Percentiles rank a stretch among this genome's conserved stretches.
phyloP scores from a whole-genome alignment of 2,329 filamentous ascomycete genomes.

The Didymella exigua region DNA sequence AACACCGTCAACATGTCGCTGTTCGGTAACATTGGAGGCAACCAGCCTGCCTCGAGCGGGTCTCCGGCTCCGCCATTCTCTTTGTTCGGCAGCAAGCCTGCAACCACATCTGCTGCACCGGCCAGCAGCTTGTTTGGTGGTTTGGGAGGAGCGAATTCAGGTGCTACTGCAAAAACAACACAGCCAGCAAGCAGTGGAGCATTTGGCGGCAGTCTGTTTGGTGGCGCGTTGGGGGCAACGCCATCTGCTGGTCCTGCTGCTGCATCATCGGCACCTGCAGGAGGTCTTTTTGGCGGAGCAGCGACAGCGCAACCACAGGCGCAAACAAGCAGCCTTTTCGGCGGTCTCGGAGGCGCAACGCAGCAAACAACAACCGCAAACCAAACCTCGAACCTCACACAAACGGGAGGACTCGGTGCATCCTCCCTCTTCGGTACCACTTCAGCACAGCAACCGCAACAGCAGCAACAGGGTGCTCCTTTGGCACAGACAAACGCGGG shows the following conservation, averaged over 20 bases:
- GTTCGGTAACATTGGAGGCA: constrained; percentile 39
- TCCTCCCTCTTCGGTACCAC: constrained; percentile 35
- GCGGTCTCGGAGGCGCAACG: constrained; percentile 25
- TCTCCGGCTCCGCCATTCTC: constrained; percentile 26
- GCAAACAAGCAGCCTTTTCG: constrained; percentile 33
- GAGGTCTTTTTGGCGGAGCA: constrained; percentile 31
- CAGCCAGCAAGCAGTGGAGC: constrained; percentile 37
- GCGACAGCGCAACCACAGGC: constrained; percentile 31
- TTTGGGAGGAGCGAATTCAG: constrained; percentile 33
- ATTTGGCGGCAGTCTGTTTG: constrained; percentile 43
- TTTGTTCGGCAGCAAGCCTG: constrained; percentile 35
- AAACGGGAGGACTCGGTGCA: constrained; percentile 38
- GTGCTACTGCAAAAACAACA: constrained; percentile 31
- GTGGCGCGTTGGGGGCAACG: constrained; percentile 42
- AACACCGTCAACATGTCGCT: constrained; percentile 40
- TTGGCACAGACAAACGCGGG: constrained; percentile 41
- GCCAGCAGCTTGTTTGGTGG: constrained; percentile 39
- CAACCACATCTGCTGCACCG: constrained; percentile 30
- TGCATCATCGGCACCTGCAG: constrained; percentile 25
- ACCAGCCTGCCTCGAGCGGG: constrained; percentile 38
- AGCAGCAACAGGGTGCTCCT: constrained; percentile 41
- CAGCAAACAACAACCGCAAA: constrained; percentile 35
- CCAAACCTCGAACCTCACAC: constrained; percentile 29
- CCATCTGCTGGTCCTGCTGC: constrained; percentile 35
- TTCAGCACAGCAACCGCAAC: constrained; percentile 36